These are phyloP conservation scores for Colletotrichum camelliae DNA, from an alignment of 2,329 filamentous ascomycete genomes.

Conservation along the genomic window DNA sequence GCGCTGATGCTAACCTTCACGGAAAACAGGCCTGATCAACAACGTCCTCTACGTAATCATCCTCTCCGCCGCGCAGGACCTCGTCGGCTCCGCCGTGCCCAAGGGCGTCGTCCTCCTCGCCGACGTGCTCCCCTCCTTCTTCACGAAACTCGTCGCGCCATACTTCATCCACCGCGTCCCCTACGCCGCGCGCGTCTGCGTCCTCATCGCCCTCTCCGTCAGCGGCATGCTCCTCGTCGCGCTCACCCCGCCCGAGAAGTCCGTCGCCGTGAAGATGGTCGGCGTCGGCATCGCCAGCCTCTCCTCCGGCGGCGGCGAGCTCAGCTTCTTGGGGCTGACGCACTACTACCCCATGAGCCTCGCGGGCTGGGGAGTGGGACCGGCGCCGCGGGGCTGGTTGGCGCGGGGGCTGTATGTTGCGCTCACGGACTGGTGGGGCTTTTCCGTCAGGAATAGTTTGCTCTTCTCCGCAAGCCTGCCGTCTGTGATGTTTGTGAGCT, in stretches of 20 bases:
- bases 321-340: slow-evolving; percentile 89
- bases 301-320: slow-evolving; percentile 84
- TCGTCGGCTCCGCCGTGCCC: slow-evolving; percentile 87
- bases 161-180: slow-evolving; percentile 93
- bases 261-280: slow-evolving; percentile 76
- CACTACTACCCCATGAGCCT: slow-evolving; percentile 90
- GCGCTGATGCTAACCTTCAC: neutral
- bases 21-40: slow-evolving; percentile 78
- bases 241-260: slow-evolving; percentile 69
- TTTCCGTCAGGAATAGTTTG: slow-evolving; percentile 77
- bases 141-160: slow-evolving; percentile 85
- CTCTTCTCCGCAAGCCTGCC: slow-evolving; percentile 82
- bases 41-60: slow-evolving; percentile 98
- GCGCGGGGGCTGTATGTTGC: slow-evolving; percentile 86
- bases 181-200: slow-evolving; percentile 75
- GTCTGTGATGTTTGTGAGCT: slow-evolving; percentile 81
- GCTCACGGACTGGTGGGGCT: slow-evolving; percentile 79
- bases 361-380: slow-evolving; percentile 92
- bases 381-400: slow-evolving; percentile 84
- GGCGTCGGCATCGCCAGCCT: slow-evolving; percentile 87
- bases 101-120: slow-evolving; percentile 93
- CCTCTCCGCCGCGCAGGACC: slow-evolving; percentile 91
- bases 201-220: slow-evolving; percentile 79
- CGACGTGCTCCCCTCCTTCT: slow-evolving; percentile 88
- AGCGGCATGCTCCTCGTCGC: slow-evolving; percentile 89